These are phyloP conservation scores for Geosmithia putterillii DNA, from an alignment of 2,329 filamentous ascomycete genomes.

Conservation along the genomic window DNA sequence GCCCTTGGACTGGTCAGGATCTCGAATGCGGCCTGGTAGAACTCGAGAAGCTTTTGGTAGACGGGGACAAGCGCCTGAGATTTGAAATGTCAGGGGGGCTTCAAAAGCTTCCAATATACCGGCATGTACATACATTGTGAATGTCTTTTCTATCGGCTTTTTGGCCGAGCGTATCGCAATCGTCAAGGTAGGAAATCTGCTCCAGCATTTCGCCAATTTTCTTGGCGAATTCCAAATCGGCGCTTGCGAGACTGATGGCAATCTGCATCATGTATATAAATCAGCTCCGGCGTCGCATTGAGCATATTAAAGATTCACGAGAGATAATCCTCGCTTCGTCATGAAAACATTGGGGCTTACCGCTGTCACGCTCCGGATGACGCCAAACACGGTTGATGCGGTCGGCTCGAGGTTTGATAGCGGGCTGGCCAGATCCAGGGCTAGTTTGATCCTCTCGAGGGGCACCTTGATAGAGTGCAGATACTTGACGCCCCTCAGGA, in stretches of 20 bases:
- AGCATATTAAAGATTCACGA: not conserved
- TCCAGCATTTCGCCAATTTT: constrained; percentile 14
- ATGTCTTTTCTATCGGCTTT: constrained; percentile 6
- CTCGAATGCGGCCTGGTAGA: constrained; percentile 11
- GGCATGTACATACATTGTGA: constrained; percentile 4
- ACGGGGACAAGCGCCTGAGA: constrained; percentile 11
- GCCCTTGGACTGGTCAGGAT: constrained; percentile 10
- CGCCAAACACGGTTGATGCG: constrained; percentile 10
- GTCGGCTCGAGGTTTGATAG: constrained; percentile 11
- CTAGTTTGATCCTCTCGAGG: constrained; percentile 7
- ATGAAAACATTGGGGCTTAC: constrained; percentile 8
- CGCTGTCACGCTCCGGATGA: constrained; percentile 11
- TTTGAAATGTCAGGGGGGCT: not conserved
- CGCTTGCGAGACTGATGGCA: constrained; percentile 11
- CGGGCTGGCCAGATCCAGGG: constrained; percentile 6
- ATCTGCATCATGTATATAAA: constrained; percentile 9
- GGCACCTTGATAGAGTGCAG: constrained; percentile 5
- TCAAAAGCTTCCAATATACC: not conserved
- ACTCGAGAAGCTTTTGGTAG: constrained; percentile 13
- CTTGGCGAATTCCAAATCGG: constrained; percentile 8
- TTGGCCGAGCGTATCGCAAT: constrained; percentile 15
- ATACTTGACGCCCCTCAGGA: constrained; percentile 4
- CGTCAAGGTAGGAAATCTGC: constrained; percentile 15
- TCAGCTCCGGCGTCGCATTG: not conserved
- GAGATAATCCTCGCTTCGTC: not conserved